These are phyloP conservation scores for Leishmania amazonensis DNA, from an alignment of 208 protist species.

Conservation along the genomic window DNA sequence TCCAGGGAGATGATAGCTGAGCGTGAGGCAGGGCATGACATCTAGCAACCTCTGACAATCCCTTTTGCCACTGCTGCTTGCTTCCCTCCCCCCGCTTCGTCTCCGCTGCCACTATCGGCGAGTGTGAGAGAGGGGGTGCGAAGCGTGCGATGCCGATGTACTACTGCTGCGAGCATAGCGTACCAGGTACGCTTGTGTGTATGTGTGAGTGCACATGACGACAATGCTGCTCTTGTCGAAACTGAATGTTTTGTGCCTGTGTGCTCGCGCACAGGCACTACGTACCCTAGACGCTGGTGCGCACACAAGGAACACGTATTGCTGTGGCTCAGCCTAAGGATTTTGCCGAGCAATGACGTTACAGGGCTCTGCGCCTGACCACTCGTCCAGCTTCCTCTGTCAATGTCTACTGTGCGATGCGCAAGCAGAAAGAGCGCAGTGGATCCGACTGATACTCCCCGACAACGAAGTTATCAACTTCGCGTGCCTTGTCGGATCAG, in stretches of 20 bases:
- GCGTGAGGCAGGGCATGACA: not conserved
- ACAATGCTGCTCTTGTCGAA: not conserved
- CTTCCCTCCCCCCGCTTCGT: not conserved
- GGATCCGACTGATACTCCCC: not conserved
- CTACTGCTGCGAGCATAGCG: not conserved
- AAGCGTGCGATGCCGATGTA: not conserved
- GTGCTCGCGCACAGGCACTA: not conserved
- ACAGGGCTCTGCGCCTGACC: not conserved
- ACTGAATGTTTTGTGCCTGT: not conserved
- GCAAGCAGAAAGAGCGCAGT: not conserved
- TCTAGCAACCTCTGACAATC: not conserved
- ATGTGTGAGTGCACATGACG: not conserved
- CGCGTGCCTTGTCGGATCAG: not conserved
- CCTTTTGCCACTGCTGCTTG: not conserved
- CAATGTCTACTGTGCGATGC: not conserved
- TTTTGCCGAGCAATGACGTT: not conserved
- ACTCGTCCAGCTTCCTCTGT: not conserved
- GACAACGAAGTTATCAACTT: not conserved
- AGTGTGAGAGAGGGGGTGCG: not conserved
- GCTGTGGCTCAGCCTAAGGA: not conserved
- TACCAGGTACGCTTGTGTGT: not conserved
- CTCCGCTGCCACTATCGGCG: not conserved
- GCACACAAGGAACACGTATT: not conserved
- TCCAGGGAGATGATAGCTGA: not conserved
- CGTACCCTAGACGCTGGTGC: not conserved